Base-by-base conservation (phyloP, 805 yeast species). In the Kregervanrija fluxuum region DNA sequence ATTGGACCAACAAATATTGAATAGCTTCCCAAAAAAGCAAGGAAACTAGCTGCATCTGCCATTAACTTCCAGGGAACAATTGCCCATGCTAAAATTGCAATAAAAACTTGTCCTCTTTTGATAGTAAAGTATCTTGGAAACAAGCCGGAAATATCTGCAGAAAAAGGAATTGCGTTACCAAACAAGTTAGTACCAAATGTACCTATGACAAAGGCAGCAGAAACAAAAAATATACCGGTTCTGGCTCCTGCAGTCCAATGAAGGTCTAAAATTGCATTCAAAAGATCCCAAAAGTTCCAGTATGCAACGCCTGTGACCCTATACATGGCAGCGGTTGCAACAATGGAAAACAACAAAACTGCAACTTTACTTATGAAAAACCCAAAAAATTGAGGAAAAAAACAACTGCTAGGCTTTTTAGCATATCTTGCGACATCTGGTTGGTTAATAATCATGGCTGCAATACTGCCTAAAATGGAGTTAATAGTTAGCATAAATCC, bases 151-250 rank as follows among this genome's bases (percentile, higher is more conserved):
- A 75, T 50, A 50, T 74, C 79, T 59, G 73, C 75, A 32, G 76
- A 79, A 30, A 73, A 74, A 42, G 75, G 64, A 35, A 69, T 59
- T 37, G 69, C 70, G 42, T 67, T 61, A 37, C 66, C 65, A 33
- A 68, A 57, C 31, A 67, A 63, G 41, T 68, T 69, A 47, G 68
- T 63, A 15, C 68, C 60, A 44, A 70, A 51, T 47, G 69, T 73
- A 5, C 71, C 64, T 33, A 60, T 44, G 22, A 59, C 57, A 49
- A 69, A 67, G 4, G 52, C 64, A 48, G 74, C 53, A 42, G 73
- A 76, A 34, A 76, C 70, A 70, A 73, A 56, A 74, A 75, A 4
- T 71, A 70, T 11, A n/a, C 72, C 81, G 30, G 76, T 76, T 48
- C 81, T 66, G 14, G 70, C 57, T 41, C 56, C 65, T n/a, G 71